These are phyloP conservation scores for Phylloporus sp. DNA, from an alignment of 768 basidiomycete species.

Conservation along the genomic window DNA sequence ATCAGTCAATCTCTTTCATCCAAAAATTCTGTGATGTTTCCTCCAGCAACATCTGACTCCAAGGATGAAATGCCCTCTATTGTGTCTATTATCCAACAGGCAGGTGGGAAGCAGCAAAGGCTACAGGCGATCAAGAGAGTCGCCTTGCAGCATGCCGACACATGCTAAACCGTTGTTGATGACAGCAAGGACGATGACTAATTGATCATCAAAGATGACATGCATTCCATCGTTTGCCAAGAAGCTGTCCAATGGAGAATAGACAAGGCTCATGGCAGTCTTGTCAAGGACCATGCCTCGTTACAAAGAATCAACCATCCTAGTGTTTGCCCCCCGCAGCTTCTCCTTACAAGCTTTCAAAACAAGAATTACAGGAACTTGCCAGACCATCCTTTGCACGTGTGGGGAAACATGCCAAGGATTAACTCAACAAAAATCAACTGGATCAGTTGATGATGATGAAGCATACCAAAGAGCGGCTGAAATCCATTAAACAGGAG, in stretches of 20 bases:
- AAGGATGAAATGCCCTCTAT: constrained; percentile 31
- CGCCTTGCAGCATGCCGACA: constrained; percentile 22
- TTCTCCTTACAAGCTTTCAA: constrained; percentile 19
- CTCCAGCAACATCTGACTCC: constrained; percentile 13
- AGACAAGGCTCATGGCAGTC: constrained; percentile 26
- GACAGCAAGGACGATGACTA: constrained; percentile 55
- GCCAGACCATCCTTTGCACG: constrained; percentile 32
- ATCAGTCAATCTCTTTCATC: neutral
- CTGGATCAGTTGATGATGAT: constrained; percentile 43
- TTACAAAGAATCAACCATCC: constrained; percentile 23
- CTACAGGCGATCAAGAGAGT: constrained; percentile 39
- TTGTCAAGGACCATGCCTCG: constrained; percentile 15
- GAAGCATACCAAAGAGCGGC: constrained; percentile 32
- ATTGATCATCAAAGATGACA: constrained; percentile 42
- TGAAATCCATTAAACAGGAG: constrained; percentile 37
- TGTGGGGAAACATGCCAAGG: constrained; percentile 28
- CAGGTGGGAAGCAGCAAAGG: constrained; percentile 21
- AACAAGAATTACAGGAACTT: constrained; percentile 23
- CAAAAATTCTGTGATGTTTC: neutral
- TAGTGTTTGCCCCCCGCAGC: constrained; percentile 13
- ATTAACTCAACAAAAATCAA: constrained; percentile 35
- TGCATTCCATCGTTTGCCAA: constrained; percentile 42
- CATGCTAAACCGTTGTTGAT: neutral
- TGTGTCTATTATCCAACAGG: constrained; percentile 22
- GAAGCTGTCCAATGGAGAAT: constrained; percentile 40